phyloP scores from a whole-genome alignment of 495 filamentous ascomycete genomes.

The Darksidea phi region DNA sequence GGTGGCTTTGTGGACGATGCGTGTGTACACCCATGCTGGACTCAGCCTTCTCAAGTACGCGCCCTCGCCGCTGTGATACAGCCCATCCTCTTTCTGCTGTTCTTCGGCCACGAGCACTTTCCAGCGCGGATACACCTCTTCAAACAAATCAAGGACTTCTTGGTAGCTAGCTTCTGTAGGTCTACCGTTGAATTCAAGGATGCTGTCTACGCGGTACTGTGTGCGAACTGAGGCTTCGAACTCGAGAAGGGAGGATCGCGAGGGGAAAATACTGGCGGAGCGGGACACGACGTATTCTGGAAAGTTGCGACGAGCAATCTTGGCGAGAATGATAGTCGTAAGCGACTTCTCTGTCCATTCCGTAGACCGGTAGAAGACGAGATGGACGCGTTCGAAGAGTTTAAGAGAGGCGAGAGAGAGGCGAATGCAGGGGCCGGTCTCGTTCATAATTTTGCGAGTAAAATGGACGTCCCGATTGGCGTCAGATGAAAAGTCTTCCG shows the following conservation, averaged over 20 bases:
- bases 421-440: slow-evolving; percentile 79
- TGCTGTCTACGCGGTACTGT: slow-evolving; percentile 77
- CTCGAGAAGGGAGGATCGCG: slow-evolving; percentile 71
- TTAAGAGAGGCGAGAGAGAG: slow-evolving; percentile 71
- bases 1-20: slow-evolving; percentile 85
- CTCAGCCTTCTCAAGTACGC: slow-evolving; percentile 89
- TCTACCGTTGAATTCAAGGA: slow-evolving; percentile 82
- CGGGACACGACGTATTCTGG: slow-evolving; percentile 88
- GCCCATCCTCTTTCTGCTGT: slow-evolving; percentile 70
- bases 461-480: slow-evolving; percentile 59
- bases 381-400: slow-evolving; percentile 88
- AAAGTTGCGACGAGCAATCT: slow-evolving; percentile 82
- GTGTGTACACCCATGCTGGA: slow-evolving; percentile 89
- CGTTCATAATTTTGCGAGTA: slow-evolving; percentile 71
- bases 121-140: slow-evolving; percentile 80
- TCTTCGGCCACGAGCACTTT: slow-evolving; percentile 70
- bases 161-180: slow-evolving; percentile 63
- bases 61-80: slow-evolving; percentile 83
- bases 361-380: slow-evolving; percentile 94
- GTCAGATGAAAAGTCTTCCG: slow-evolving; percentile 36
- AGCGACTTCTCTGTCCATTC: slow-evolving; percentile 98
- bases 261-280: slow-evolving; percentile 82
- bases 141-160: slow-evolving; percentile 68
- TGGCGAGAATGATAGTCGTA: slow-evolving; percentile 90
- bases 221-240: slow-evolving; percentile 84